A percentile compares a stretch with the other conserved stretches of the same genome.
phyloP scores from a whole-genome alignment of 768 basidiomycete genomes.

The Lactifluus subvellereus region DNA sequence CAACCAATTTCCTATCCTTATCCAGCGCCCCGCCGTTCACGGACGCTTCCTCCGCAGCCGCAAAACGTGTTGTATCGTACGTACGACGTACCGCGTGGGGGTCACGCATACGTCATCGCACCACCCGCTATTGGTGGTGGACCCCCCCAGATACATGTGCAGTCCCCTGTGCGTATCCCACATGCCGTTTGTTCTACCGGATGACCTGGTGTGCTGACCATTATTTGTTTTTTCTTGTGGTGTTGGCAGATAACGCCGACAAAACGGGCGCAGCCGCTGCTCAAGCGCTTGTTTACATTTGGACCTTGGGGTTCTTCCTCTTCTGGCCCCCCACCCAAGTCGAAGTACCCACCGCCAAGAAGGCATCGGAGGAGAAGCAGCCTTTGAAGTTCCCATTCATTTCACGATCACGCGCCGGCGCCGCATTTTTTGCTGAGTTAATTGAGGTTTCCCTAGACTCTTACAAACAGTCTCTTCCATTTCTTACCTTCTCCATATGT shows the following conservation, averaged over 20 bases:
- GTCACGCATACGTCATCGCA: constrained; percentile 16
- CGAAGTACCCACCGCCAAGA: constrained; percentile 6
- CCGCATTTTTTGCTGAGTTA: not conserved
- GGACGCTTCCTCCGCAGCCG: constrained; percentile 13
- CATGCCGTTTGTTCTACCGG: constrained; percentile 2
- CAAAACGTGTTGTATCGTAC: constrained; percentile 12
- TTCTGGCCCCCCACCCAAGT: constrained; percentile 14
- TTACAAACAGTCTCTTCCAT: not conserved
- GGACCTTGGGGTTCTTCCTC: constrained; percentile 16
- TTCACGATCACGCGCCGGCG: not conserved
- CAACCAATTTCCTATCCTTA: not conserved
- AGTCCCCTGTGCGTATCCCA: constrained; percentile 8
- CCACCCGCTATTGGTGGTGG: constrained; percentile 1
- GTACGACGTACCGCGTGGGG: constrained; percentile 18
- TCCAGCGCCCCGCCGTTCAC: constrained; percentile 13
- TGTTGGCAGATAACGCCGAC: constrained; percentile 6
- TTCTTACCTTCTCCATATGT: not conserved
- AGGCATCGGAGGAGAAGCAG: constrained; percentile 16
- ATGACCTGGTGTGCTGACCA: constrained; percentile 1
- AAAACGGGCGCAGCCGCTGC: constrained; percentile 17
- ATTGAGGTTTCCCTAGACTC: not conserved
- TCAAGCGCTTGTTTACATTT: constrained; percentile 22
- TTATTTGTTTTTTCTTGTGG: not conserved
- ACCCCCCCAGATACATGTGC: constrained; percentile 11
- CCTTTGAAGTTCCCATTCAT: not conserved